phyloP scores from a whole-genome alignment of 495 filamentous ascomycete genomes.

The Aspergillus conjunctus region DNA sequence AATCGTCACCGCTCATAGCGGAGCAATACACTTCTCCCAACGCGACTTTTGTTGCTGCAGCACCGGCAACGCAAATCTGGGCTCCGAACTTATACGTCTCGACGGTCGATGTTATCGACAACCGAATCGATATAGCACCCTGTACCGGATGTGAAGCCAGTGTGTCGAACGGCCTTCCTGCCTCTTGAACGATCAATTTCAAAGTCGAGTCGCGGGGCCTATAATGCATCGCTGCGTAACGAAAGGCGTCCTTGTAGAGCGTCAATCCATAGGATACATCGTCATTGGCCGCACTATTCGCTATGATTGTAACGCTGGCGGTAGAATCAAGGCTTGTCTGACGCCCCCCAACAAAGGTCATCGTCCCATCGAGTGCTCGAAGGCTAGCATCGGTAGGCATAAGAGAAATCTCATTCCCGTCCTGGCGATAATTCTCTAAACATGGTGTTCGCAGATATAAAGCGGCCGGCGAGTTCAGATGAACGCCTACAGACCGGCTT shows the following conservation, averaged over 20 bases:
- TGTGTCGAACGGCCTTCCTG: neutral
- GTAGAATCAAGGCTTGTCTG: conserved; percentile 8
- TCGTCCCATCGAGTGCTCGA: neutral
- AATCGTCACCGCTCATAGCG: conserved; percentile 11
- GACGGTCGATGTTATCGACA: neutral
- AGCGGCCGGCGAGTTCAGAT: neutral
- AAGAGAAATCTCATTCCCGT: neutral
- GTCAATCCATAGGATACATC: neutral
- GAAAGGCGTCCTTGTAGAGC: conserved; percentile 13
- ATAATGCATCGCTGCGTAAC: conserved; percentile 12
- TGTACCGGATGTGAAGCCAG: neutral
- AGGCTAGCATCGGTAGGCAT: neutral
- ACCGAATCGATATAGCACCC: neutral
- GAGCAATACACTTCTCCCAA: neutral
- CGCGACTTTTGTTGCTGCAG: neutral
- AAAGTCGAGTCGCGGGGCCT: neutral
- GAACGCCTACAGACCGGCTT: neutral
- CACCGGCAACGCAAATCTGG: neutral
- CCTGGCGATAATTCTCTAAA: conserved; percentile 5
- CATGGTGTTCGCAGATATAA: conserved; percentile 9
- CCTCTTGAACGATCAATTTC: neutral
- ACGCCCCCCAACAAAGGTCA: conserved; percentile 11
- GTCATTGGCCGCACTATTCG: neutral
- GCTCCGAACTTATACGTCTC: neutral
- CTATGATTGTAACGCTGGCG: neutral